Conservation (phyloP, 1,284 basidiomycete genomes). For the Fomitopsis betulina region DNA sequence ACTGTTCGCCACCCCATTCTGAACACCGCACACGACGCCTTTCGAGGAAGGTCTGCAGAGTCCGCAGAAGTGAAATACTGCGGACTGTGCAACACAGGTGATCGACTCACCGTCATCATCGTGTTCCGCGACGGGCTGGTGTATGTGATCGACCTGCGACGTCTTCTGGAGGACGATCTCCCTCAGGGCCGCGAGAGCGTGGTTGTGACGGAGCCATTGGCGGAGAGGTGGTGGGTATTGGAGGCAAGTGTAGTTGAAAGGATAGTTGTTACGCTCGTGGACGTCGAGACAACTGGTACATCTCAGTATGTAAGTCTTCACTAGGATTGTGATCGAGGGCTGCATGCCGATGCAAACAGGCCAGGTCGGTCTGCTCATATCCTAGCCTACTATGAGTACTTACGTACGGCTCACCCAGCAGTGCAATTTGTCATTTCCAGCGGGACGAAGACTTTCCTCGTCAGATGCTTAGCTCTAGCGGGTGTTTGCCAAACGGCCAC, state of each 20-base stretch:
- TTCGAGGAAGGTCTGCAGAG: too few species aligned
- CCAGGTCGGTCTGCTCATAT: too few species aligned
- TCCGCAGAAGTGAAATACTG: neutral
- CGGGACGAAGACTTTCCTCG: too few species aligned
- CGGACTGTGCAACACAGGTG: neutral
- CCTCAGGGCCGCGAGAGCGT: neutral
- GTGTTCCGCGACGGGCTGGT: neutral
- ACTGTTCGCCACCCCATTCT: neutral
- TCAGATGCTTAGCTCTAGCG: too few species aligned
- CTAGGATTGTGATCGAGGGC: too few species aligned
- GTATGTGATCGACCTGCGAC: neutral
- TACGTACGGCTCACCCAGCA: too few species aligned
- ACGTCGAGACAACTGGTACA: neutral
- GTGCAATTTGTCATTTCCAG: too few species aligned
- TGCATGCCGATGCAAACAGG: too few species aligned
- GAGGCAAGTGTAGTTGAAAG: neutral
- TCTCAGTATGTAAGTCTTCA: neutral
- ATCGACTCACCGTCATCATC: neutral
- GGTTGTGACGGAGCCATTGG: neutral
- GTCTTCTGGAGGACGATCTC: neutral
- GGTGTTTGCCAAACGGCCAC: too few species aligned
- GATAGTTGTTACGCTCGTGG: neutral
- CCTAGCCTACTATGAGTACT: too few species aligned
- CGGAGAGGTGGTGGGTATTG: neutral
- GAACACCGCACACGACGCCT: neutral